These are phyloP conservation scores for Tilletiaria anomala DNA, from an alignment of 1,284 basidiomycete genomes.

Conservation along the genomic window DNA sequence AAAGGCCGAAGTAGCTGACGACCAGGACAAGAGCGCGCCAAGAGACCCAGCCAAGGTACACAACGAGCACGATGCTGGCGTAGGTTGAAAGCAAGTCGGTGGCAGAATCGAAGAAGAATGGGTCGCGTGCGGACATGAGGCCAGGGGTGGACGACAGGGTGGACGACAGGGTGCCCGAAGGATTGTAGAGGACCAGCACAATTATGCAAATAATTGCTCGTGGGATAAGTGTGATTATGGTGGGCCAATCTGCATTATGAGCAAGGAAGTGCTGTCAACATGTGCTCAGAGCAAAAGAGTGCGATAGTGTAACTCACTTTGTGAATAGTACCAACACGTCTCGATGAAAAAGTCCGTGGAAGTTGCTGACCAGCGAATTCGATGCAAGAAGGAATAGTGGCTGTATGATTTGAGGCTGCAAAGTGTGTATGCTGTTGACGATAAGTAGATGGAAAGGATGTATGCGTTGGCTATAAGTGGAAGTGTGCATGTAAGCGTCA, in stretches of 20 bases:
- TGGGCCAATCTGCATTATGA: conserved; percentile 14
- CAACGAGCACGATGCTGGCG: conserved; percentile 12
- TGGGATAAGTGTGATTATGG: conserved; percentile 16
- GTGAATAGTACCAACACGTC: conserved; percentile 17
- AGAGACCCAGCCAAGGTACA: conserved; percentile 16
- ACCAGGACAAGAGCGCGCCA: conserved; percentile 15
- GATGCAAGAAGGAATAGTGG: conserved; percentile 21
- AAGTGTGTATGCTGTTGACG: conserved; percentile 11
- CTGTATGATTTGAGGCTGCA: conserved; percentile 13
- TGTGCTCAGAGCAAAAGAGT: background rate
- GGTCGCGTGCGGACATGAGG: too few relatives aligned
- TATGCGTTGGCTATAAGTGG: conserved; percentile 4
- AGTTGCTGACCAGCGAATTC: conserved; percentile 7
- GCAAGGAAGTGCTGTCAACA: too few relatives aligned
- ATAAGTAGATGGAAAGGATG: conserved; percentile 18
- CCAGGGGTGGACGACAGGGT: background rate
- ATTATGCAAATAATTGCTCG: conserved; percentile 13
- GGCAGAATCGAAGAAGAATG: conserved; percentile 8
- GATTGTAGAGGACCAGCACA: conserved; percentile 13
- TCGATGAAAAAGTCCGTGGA: conserved; percentile 14
- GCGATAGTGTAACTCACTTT: conserved; percentile 8
- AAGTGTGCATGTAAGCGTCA: too few relatives aligned
- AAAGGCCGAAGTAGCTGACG: conserved; percentile 7
- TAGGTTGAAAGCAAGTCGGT: conserved; percentile 9
- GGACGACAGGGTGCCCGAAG: conserved; percentile 3